A percentile compares a stretch with the other conserved stretches of the same genome.
phyloP scores from a whole-genome alignment of 169 alveolate species.

The Neospora caninum region DNA sequence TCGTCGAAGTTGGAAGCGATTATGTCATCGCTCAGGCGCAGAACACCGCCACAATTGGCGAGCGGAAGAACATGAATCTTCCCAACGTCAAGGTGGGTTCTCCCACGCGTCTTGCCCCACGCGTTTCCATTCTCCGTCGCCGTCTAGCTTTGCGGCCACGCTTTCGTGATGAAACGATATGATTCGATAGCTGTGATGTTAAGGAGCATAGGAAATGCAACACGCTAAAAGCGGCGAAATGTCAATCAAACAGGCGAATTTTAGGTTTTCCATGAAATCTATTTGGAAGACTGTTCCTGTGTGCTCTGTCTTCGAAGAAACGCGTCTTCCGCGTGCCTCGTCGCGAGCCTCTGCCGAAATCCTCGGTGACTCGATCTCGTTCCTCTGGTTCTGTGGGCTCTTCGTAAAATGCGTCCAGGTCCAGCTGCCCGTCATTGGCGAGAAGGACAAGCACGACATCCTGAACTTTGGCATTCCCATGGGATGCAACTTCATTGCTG shows the following conservation, averaged over 20 bases:
- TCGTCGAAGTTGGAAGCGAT: slow-evolving; percentile 75
- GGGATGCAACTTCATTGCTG: slow-evolving; percentile 95
- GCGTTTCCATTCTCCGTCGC: too few species aligned
- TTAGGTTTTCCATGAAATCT: too few species aligned
- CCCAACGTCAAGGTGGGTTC: slow-evolving; percentile 94
- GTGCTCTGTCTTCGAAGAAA: neutral
- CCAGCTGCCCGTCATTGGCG: slow-evolving; percentile 97
- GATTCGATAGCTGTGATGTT: too few species aligned
- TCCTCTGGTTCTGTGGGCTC: neutral
- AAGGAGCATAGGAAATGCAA: too few species aligned
- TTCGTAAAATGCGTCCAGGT: slow-evolving; percentile 46
- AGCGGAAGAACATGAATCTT: slow-evolving; percentile 97
- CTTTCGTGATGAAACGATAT: too few species aligned
- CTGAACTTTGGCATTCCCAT: slow-evolving; percentile 96
- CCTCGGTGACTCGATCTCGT: neutral
- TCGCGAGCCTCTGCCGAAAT: neutral
- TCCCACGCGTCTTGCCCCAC: too few species aligned
- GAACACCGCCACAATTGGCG: slow-evolving; percentile 94
- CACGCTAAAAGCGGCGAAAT: too few species aligned
- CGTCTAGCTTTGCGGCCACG: too few species aligned
- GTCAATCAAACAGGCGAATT: too few species aligned
- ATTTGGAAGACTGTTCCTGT: too few species aligned
- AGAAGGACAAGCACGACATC: slow-evolving; percentile 96
- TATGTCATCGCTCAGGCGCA: slow-evolving; percentile 90
- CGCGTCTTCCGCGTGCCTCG: neutral